phyloP scores from a whole-genome alignment of 257 asterid species.

The Nicotiana noctiflora region DNA sequence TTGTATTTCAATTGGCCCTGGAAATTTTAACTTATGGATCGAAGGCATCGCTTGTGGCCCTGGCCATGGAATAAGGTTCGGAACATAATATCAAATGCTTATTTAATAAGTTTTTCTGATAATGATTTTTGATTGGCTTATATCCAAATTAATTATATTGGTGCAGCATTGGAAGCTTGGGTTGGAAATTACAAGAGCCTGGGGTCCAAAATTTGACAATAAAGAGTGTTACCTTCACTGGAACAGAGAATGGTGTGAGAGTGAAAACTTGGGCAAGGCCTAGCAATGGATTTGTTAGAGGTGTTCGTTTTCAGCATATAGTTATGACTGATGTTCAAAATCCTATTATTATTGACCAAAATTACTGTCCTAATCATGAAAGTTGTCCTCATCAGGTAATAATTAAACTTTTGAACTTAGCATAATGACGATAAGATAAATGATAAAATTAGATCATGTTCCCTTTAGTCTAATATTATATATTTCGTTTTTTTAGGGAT shows the following conservation, averaged over 20 bases:
- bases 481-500: background rate
- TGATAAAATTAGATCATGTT: background rate
- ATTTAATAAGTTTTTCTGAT: too few species aligned
- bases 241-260: constrained; percentile 17
- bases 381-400: constrained; percentile 15
- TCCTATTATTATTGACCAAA: constrained; percentile 19
- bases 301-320: constrained; percentile 8
- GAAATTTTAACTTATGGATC: constrained; percentile 16
- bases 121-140: too few species aligned
- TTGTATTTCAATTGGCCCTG: constrained; percentile 27
- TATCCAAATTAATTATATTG: background rate
- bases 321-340: constrained; percentile 14
- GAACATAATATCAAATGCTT: background rate
- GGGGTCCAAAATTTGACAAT: constrained; percentile 21
- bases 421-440: background rate
- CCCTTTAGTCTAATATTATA: background rate
- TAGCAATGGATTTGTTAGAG: constrained; percentile 16
- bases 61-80: constrained; percentile 30
- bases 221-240: background rate
- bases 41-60: constrained; percentile 21
- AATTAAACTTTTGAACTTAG: background rate
- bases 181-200: constrained; percentile 4
- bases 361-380: constrained; percentile 10
- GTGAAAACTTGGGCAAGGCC: constrained; percentile 20
- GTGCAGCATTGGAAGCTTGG: constrained; percentile 21